These are phyloP conservation scores for Sapria himalayana DNA, from an alignment of 345 rosid species.

Conservation along the genomic window DNA sequence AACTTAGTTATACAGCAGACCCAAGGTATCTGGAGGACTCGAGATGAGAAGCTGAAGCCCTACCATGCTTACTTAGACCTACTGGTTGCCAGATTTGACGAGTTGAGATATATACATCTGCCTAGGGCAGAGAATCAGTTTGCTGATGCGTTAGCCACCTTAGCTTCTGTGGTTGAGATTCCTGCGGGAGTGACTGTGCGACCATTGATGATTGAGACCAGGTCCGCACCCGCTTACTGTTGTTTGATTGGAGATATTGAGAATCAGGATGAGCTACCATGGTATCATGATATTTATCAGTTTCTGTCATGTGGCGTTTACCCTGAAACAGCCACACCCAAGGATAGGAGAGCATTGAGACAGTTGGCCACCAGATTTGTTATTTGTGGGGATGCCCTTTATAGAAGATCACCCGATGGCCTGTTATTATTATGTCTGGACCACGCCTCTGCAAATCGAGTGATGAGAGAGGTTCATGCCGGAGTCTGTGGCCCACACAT, in stretches of 20 bases:
- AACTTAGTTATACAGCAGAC: background rate
- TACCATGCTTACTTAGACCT: background rate
- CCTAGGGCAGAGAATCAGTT: background rate
- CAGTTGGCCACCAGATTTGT: background rate
- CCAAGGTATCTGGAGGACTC: background rate
- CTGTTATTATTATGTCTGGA: background rate
- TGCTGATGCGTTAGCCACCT: background rate
- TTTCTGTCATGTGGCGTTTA: background rate
- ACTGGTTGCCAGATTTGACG: background rate
- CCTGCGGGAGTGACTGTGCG: background rate
- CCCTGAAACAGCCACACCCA: background rate
- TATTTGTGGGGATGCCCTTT: background rate
- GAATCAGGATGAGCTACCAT: background rate
- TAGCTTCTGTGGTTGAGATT: background rate
- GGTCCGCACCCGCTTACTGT: background rate
- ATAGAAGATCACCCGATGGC: background rate
- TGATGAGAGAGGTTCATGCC: background rate
- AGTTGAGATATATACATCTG: background rate
- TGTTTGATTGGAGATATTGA: background rate
- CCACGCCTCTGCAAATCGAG: background rate
- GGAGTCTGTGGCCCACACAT: background rate
- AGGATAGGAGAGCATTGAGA: background rate
- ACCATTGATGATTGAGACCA: background rate
- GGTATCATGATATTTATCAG: background rate
- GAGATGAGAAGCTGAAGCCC: background rate